Evolutionary conservation across 495 filamentous ascomycete species (phyloP).

Genomic region (Pseudoneurospora amorphoporcata): DNA sequence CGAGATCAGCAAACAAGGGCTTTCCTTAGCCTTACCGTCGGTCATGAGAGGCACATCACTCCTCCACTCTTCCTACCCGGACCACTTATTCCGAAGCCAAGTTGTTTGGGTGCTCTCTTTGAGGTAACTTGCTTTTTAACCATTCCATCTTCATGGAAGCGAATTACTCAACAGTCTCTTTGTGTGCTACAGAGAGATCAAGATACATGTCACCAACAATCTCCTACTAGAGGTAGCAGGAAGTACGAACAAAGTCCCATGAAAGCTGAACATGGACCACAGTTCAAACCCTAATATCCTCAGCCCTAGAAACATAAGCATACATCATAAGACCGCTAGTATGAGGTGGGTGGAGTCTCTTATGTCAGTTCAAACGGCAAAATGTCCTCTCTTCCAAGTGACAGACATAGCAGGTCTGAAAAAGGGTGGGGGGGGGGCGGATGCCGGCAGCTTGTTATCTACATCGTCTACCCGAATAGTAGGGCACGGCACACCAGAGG

Average conservation of each 20-base stretch:
- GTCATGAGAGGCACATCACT: not conserved
- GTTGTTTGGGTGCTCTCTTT: not conserved
- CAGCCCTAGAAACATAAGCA: not conserved
- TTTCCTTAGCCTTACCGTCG: not conserved
- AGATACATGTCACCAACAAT: too few species aligned
- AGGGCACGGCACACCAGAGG: not conserved
- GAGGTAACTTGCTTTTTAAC: not conserved
- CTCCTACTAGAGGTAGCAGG: not conserved
- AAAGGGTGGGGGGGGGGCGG: not conserved
- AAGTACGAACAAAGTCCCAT: not conserved
- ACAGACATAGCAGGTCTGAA: not conserved
- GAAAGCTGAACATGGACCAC: not conserved
- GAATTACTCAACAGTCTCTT: not conserved
- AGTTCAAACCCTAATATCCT: not conserved
- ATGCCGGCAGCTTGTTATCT: not conserved
- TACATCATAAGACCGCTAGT: not conserved
- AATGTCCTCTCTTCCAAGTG: not conserved
- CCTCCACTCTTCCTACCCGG: not conserved
- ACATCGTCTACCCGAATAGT: not conserved
- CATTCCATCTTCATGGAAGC: not conserved
- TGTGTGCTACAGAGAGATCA: too few species aligned
- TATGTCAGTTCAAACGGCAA: not conserved
- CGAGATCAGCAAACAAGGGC: not conserved
- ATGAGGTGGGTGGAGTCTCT: not conserved
- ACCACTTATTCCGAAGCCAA: not conserved